Conservation (phyloP, 2,329 filamentous ascomycete species). For the Botrytis medusae region DNA sequence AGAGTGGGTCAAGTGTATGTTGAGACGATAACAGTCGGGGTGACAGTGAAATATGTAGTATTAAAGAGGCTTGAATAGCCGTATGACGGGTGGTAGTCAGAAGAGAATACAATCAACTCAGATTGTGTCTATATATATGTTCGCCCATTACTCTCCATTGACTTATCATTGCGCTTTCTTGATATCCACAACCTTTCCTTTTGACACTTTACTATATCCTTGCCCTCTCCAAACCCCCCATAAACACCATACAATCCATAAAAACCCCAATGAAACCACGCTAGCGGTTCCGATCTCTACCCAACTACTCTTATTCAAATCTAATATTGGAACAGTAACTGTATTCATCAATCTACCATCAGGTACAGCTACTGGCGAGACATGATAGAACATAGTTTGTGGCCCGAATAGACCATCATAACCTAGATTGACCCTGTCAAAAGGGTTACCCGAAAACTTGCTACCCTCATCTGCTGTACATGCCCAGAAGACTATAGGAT, state of each 20-base stretch:
- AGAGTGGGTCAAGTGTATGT: neutral
- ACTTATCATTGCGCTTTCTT: slow-evolving; percentile 32
- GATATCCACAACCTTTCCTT: slow-evolving; percentile 10
- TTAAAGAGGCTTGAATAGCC: neutral
- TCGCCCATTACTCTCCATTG: neutral
- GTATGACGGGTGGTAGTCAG: neutral
- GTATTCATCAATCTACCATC: slow-evolving; percentile 49
- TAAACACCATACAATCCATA: slow-evolving; percentile 61
- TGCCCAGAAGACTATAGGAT: slow-evolving; percentile 88
- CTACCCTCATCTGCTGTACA: slow-evolving; percentile 66
- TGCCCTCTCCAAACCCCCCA: slow-evolving; percentile 32
- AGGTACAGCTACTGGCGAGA: slow-evolving; percentile 48
- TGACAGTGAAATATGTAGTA: neutral
- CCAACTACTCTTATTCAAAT: slow-evolving; percentile 50
- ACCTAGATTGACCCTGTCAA: slow-evolving; percentile 80
- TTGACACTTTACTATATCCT: slow-evolving; percentile 31
- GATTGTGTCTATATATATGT: neutral
- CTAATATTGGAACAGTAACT: slow-evolving; percentile 65
- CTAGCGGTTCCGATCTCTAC: slow-evolving; percentile 56
- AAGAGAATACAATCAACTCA: neutral
- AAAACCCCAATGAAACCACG: slow-evolving; percentile 62
- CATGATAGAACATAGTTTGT: slow-evolving; percentile 80
- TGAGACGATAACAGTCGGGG: neutral
- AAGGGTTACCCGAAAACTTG: slow-evolving; percentile 75
- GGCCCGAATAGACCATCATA: slow-evolving; percentile 79